Evolutionary conservation across 768 basidiomycete genomes (phyloP).

Genomic region (Phylloporus sp.): DNA sequence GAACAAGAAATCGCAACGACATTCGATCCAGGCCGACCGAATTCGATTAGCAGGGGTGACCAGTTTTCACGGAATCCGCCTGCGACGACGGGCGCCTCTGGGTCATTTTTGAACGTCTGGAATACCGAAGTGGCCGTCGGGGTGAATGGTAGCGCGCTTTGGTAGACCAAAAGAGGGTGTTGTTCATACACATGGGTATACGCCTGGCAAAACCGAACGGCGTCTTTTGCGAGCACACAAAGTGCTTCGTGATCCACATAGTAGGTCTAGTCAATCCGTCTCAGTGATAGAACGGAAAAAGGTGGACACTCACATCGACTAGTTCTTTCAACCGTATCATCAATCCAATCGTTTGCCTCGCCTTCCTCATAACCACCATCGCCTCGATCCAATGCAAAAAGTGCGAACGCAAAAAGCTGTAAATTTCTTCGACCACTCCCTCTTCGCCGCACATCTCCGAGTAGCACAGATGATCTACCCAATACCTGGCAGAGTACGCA

Average conservation of each 20-base stretch:
- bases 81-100: conserved; percentile 17
- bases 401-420: conserved; percentile 19
- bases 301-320: conserved; percentile 16
- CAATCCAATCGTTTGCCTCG: conserved; percentile 29
- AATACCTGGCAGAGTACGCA: conserved; percentile 22
- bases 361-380: conserved; percentile 28
- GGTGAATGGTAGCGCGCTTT: conserved; percentile 29
- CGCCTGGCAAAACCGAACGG: conserved; percentile 30
- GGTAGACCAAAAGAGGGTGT: conserved; percentile 31
- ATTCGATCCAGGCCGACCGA: conserved; percentile 12
- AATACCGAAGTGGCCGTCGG: conserved; percentile 25
- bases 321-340: conserved; percentile 26
- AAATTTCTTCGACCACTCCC: conserved; percentile 12
- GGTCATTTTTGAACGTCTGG: conserved; percentile 24
- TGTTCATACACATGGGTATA: conserved; percentile 29
- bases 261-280: conserved; percentile 8
- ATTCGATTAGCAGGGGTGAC: conserved; percentile 30
- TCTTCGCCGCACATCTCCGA: conserved; percentile 1
- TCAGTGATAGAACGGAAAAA: background rate
- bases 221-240: conserved; percentile 19
- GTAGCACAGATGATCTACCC: conserved; percentile 29
- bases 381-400: conserved; percentile 33
- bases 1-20: conserved; percentile 24
- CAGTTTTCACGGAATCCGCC: conserved; percentile 30
- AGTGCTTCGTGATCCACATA: conserved; percentile 14